Percentiles rank a stretch among this genome's conserved stretches.
phyloP scores from a whole-genome alignment of 2,329 filamentous ascomycete species.

The Ophiostoma pallidulum region DNA sequence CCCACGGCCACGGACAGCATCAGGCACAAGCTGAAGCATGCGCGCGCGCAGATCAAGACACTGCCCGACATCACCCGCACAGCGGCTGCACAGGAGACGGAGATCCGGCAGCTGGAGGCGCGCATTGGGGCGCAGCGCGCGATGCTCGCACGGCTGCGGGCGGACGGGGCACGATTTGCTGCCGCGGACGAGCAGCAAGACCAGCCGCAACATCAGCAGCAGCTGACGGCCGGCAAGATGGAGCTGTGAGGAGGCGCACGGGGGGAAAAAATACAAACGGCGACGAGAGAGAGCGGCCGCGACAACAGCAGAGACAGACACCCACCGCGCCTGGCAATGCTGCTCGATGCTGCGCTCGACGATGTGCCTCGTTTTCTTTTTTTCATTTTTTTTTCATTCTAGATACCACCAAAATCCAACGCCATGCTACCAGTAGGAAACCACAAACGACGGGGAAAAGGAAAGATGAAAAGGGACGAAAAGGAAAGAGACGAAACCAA shows the following conservation, averaged over 20 bases:
- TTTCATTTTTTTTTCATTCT: no score
- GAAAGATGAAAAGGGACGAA: no score
- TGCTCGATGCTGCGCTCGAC: no score
- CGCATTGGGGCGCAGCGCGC: constrained; percentile 53
- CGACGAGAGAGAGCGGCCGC: neutral
- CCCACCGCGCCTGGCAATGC: no score
- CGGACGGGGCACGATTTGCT: constrained; percentile 36
- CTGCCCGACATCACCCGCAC: constrained; percentile 62
- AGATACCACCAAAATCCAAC: no score
- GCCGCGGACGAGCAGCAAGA: constrained; percentile 17
- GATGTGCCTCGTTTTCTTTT: no score
- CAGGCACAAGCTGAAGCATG: constrained; percentile 75
- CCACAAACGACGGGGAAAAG: no score
- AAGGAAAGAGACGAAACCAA: no score
- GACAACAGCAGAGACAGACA: neutral
- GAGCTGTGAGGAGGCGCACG: constrained; percentile 23
- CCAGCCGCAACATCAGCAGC: no score
- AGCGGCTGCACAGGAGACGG: constrained; percentile 58
- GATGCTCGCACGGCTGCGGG: constrained; percentile 45
- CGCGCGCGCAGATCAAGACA: constrained; percentile 53
- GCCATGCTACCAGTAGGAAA: no score
- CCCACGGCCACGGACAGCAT: constrained; percentile 67
- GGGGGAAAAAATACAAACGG: neutral
- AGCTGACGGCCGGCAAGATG: constrained; percentile 35
- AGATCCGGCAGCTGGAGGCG: constrained; percentile 58